Percentiles rank a stretch among this genome's conserved stretches.
These are phyloP conservation scores for Neurospora pannonica DNA, from an alignment of 495 filamentous ascomycete genomes.

Conservation along the genomic window DNA sequence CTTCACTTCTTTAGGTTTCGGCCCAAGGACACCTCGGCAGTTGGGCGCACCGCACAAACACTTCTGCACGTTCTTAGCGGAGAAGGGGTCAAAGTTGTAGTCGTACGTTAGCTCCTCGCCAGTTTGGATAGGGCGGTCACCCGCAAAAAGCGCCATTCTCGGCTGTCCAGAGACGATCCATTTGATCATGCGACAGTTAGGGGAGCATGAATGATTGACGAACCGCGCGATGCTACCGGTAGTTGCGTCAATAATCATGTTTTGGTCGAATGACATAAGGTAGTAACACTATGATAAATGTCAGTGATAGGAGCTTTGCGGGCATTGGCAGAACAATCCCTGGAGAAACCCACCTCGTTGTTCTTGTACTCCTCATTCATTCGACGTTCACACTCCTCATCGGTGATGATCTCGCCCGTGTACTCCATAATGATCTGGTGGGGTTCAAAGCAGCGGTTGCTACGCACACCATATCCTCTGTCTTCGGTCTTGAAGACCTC, in stretches of 20 bases:
- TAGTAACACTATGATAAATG: constrained; percentile 68
- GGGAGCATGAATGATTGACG: constrained; percentile 94
- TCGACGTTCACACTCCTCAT: constrained; percentile 81
- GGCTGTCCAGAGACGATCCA: constrained; percentile 94
- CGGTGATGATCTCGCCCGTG: constrained; percentile 92
- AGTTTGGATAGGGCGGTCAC: constrained; percentile 77
- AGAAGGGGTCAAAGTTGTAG: constrained; percentile 95
- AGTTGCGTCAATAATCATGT: constrained; percentile 97
- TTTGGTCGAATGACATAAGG: constrained; percentile 94
- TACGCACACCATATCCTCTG: constrained; percentile 83
- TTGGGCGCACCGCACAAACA: constrained; percentile 70
- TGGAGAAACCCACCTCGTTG: constrained; percentile 58
- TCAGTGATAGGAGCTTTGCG: constrained; percentile 17
- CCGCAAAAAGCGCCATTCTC: constrained; percentile 94
- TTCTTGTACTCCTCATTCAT: constrained; percentile 90
- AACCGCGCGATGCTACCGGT: constrained; percentile 93
- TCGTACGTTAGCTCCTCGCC: constrained; percentile 98
- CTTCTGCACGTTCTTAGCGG: constrained; percentile 70
- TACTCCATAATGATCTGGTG: constrained; percentile 98
- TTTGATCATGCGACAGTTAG: constrained; percentile 96
- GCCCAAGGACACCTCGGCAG: constrained; percentile 71
- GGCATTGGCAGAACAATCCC: not conserved
- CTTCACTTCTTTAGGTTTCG: constrained; percentile 53
- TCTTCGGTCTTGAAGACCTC: constrained; percentile 87
- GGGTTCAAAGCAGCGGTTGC: constrained; percentile 76